Conservation (phyloP, 495 filamentous ascomycete species). For the Xylaria bambusicola region DNA sequence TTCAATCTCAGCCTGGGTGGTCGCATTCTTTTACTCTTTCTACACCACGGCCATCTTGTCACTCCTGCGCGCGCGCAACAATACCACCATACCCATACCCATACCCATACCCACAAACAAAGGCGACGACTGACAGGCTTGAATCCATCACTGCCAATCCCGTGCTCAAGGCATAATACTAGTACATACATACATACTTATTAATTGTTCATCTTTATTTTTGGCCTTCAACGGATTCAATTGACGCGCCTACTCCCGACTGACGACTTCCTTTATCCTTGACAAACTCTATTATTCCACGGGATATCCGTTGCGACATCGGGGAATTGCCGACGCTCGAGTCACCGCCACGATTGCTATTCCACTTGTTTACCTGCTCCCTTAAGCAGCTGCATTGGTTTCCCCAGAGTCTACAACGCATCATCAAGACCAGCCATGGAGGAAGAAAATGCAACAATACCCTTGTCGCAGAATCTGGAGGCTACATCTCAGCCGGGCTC, state of each 20-base stretch:
- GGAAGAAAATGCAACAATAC: constrained; percentile 34
- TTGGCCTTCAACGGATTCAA: background rate
- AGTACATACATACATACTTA: background rate
- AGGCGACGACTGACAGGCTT: too few species aligned
- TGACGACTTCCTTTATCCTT: background rate
- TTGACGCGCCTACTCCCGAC: background rate
- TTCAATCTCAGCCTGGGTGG: background rate
- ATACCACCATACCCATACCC: too few species aligned
- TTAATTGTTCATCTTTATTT: background rate
- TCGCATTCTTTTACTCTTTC: constrained; percentile 19
- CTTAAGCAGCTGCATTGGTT: too few species aligned
- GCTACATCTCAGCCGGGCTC: constrained; percentile 52
- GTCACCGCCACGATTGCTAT: constrained; percentile 7
- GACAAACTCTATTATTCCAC: background rate
- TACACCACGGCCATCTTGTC: background rate
- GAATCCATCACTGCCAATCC: background rate
- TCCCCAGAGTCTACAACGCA: too few species aligned
- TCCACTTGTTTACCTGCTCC: constrained; percentile 26
- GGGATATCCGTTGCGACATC: background rate
- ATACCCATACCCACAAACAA: too few species aligned
- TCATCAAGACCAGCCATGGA: constrained; percentile 43
- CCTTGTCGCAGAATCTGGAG: constrained; percentile 43
- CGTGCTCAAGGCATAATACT: too few species aligned
- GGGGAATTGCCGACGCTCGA: constrained; percentile 6
- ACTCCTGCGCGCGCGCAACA: constrained; percentile 6